These are phyloP conservation scores for Moesziomyces globuligerus DNA, from an alignment of 1,284 basidiomycete species.

Conservation along the genomic window DNA sequence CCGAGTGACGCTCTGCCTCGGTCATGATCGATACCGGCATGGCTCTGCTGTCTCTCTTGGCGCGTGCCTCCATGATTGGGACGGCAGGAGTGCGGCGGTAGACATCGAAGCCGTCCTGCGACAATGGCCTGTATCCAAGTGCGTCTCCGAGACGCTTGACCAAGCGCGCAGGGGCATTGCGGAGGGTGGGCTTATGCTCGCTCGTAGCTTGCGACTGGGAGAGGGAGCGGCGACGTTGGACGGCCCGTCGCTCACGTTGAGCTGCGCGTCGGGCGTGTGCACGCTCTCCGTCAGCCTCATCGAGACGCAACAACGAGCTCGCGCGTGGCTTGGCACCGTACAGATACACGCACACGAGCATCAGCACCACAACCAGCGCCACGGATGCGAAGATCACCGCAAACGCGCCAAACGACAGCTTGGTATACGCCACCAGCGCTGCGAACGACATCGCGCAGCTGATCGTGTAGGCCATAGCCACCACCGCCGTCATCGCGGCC, in stretches of 20 bases:
- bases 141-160: conserved; percentile 13
- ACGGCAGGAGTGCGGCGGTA: no score
- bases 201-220: conserved; percentile 11
- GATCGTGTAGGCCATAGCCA: conserved; percentile 19
- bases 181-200: not conserved
- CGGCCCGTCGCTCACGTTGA: conserved; percentile 16
- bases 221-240: conserved; percentile 10
- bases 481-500: conserved; percentile 15
- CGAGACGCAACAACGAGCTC: conserved; percentile 17
- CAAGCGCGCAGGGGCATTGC: conserved; percentile 4
- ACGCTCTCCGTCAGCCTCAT: conserved; percentile 18
- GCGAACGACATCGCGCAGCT: conserved; percentile 23
- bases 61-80: no score
- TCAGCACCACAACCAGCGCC: conserved; percentile 10
- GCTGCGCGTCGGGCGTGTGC: conserved; percentile 15
- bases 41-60: not conserved
- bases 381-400: conserved; percentile 38
- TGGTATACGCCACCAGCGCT: conserved; percentile 10
- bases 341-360: conserved; percentile 26
- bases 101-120: conserved; percentile 15
- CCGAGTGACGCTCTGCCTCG: conserved; percentile 11
- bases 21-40: conserved; percentile 14
- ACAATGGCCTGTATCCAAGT: conserved; percentile 23
- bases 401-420: conserved; percentile 22
- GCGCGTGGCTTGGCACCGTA: conserved; percentile 31